These are phyloP conservation scores for Fusarium graminum DNA, from an alignment of 2,329 filamentous ascomycete species.

Conservation along the genomic window DNA sequence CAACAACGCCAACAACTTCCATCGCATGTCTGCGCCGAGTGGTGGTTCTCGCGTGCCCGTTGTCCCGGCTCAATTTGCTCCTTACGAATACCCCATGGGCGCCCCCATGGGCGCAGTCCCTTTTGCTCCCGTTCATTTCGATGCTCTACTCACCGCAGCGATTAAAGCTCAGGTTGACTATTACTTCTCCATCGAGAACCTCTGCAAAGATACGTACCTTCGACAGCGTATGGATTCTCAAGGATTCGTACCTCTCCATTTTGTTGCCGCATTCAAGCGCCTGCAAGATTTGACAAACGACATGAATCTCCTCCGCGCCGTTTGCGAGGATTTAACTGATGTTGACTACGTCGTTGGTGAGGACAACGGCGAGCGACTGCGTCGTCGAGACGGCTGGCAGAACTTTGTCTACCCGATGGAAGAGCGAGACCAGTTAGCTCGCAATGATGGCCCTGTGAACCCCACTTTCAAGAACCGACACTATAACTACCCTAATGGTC, in stretches of 20 bases:
- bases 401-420: constrained; percentile 81
- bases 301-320: constrained; percentile 78
- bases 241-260: constrained; percentile 84
- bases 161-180: constrained; percentile 78
- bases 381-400: constrained; percentile 81
- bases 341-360: constrained; percentile 82
- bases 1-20: constrained; percentile 53
- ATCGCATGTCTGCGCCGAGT: constrained; percentile 58
- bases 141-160: constrained; percentile 62
- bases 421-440: constrained; percentile 79
- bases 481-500: constrained; percentile 47
- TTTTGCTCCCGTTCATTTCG: constrained; percentile 62
- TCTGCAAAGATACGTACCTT: constrained; percentile 92
- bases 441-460: constrained; percentile 74
- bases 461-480: constrained; percentile 55
- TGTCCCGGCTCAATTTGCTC: constrained; percentile 53
- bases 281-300: constrained; percentile 66
- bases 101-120: constrained; percentile 56
- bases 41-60: constrained; percentile 53
- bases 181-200: constrained; percentile 96
- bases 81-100: constrained; percentile 58
- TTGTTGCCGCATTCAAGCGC: constrained; percentile 89
- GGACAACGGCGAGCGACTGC: constrained; percentile 83
- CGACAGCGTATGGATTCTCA: constrained; percentile 94
- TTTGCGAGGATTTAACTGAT: constrained; percentile 77